Evolutionary conservation across 768 basidiomycete genomes (phyloP).

Genomic region (Suillus americanus): DNA sequence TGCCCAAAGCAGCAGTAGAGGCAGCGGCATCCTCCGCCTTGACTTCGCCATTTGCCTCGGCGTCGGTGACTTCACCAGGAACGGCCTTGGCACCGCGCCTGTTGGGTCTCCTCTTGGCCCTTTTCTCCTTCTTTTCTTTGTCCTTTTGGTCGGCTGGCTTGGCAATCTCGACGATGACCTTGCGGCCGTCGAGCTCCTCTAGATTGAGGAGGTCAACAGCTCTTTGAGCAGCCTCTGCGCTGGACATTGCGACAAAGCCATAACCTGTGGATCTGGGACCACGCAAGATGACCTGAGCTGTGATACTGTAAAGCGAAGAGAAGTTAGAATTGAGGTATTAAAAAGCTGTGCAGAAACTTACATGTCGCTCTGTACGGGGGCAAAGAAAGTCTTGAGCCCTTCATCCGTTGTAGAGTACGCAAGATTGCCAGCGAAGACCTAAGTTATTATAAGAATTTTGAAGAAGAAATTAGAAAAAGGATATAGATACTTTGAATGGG

Average conservation of each 20-base stretch:
- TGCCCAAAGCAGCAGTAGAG: slow-evolving; percentile 40
- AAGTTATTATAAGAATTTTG: slow-evolving; percentile 7
- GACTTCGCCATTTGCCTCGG: slow-evolving; percentile 80
- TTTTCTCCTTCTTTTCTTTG: slow-evolving; percentile 73
- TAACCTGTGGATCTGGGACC: slow-evolving; percentile 87
- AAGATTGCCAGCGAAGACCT: slow-evolving; percentile 92
- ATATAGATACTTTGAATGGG: slow-evolving; percentile 67
- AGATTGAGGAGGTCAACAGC: slow-evolving; percentile 86
- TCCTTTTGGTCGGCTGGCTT: slow-evolving; percentile 90
- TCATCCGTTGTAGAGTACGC: slow-evolving; percentile 92
- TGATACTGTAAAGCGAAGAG: slow-evolving; percentile 49
- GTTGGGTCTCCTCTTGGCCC: slow-evolving; percentile 76
- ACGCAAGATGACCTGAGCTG: slow-evolving; percentile 85
- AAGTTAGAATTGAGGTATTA: slow-evolving; percentile 10
- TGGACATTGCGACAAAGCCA: slow-evolving; percentile 86
- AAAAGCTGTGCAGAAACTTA: slow-evolving; percentile 42
- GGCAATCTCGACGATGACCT: slow-evolving; percentile 89
- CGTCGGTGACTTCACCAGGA: slow-evolving; percentile 87
- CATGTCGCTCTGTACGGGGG: slow-evolving; percentile 84
- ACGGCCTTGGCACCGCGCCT: slow-evolving; percentile 86
- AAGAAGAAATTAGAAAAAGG: slow-evolving; percentile 19
- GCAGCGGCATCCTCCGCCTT: slow-evolving; percentile 52
- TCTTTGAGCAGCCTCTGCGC: slow-evolving; percentile 78
- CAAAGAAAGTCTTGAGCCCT: slow-evolving; percentile 94
- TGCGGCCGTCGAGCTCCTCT: slow-evolving; percentile 85